A percentile compares a stretch with the other conserved stretches of the same genome.
These are phyloP conservation scores for Pyrenophora teres DNA, from an alignment of 2,329 filamentous ascomycete species.

Conservation along the genomic window DNA sequence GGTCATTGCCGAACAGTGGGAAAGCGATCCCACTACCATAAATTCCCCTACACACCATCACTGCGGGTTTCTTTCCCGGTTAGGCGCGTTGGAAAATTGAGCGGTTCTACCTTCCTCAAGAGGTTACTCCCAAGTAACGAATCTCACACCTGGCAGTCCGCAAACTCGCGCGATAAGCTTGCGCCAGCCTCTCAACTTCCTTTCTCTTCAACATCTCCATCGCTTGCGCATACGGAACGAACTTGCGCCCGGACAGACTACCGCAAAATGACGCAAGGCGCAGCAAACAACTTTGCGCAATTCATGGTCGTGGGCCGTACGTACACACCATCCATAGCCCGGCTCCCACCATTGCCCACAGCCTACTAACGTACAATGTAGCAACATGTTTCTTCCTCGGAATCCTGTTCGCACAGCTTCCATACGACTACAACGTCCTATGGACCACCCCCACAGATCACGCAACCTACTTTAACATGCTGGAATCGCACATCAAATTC, in stretches of 20 bases:
- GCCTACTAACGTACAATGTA: constrained; percentile 27
- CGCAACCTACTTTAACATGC: constrained; percentile 75
- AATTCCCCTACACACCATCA: neutral
- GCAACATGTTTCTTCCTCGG: constrained; percentile 94
- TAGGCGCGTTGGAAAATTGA: constrained; percentile 4
- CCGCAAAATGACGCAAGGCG: constrained; percentile 29
- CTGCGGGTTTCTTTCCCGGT: neutral
- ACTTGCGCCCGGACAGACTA: neutral
- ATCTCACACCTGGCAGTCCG: constrained; percentile 17
- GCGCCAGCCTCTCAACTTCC: constrained; percentile 21
- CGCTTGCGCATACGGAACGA: constrained; percentile 14
- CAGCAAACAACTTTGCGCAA: constrained; percentile 76
- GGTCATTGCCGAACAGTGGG: constrained; percentile 20
- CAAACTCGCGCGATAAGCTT: constrained; percentile 32
- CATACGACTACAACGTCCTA: constrained; percentile 91
- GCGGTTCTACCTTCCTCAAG: constrained; percentile 34
- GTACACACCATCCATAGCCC: constrained; percentile 47
- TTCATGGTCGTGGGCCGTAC: constrained; percentile 95
- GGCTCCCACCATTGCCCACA: neutral
- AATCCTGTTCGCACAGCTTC: constrained; percentile 93
- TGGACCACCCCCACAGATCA: constrained; percentile 72
- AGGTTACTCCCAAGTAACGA: constrained; percentile 29
- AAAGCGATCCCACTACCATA: constrained; percentile 2
- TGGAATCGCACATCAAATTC: constrained; percentile 89
- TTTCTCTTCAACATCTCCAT: constrained; percentile 8